These are phyloP conservation scores for Austroboletus novae-zelandiae DNA, from an alignment of 1,284 basidiomycete genomes.

Conservation along the genomic window DNA sequence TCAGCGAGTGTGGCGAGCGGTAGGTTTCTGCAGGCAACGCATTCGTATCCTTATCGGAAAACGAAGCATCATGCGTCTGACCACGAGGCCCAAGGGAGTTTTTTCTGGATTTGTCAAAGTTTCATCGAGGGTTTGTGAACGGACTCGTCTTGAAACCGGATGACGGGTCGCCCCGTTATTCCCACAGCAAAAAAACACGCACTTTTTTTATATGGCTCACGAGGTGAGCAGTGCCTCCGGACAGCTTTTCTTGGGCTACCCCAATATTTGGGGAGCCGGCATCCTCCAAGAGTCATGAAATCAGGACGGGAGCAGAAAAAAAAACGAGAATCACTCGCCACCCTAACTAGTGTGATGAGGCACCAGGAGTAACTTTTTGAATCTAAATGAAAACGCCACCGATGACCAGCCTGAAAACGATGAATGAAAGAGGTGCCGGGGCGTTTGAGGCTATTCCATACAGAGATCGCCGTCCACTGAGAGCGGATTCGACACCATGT, in stretches of 20 bases:
- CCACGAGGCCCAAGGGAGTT: no score
- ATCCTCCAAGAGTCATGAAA: background rate
- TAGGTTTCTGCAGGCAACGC: no score
- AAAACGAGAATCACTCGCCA: background rate
- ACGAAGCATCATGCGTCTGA: no score
- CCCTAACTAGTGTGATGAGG: background rate
- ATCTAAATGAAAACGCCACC: background rate
- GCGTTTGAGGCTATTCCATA: background rate
- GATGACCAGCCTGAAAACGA: background rate
- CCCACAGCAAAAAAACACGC: background rate
- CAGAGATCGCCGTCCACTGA: background rate
- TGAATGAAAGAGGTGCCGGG: background rate
- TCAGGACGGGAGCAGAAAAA: background rate
- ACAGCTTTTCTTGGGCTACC: background rate
- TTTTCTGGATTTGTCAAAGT: no score
- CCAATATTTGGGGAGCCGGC: background rate
- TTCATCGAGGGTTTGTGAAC: no score
- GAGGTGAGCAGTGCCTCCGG: background rate
- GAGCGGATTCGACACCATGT: background rate
- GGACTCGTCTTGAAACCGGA: no score
- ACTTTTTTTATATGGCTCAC: background rate
- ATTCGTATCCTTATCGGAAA: no score
- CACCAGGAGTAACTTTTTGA: background rate
- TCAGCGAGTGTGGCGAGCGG: no score
- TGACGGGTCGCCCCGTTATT: background rate